These are phyloP conservation scores for Eucalyptus tenuipes DNA, from an alignment of 345 rosid species.

Conservation along the genomic window DNA sequence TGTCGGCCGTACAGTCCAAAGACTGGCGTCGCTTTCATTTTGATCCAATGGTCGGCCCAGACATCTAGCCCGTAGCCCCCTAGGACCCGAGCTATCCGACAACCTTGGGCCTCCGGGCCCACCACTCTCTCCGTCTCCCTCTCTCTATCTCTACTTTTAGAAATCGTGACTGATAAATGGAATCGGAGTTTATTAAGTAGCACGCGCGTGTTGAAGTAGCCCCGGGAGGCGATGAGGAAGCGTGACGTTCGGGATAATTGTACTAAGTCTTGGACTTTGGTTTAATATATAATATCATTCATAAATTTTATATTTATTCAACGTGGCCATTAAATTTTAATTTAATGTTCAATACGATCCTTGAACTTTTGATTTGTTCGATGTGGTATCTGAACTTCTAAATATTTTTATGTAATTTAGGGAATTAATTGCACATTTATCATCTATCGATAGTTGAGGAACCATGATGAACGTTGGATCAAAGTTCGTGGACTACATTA, in stretches of 20 bases:
- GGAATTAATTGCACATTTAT: no score
- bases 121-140: background rate
- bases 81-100: background rate
- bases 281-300: background rate
- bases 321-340: rapidly evolving
- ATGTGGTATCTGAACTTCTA: rapidly evolving
- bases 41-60: background rate
- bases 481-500: rapidly evolving
- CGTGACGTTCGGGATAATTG: background rate
- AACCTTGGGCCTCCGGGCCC: background rate
- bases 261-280: rapidly evolving
- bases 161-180: background rate
- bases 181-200: background rate
- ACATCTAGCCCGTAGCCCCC: background rate
- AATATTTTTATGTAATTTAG: no score
- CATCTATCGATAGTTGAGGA: no score
- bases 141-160: background rate
- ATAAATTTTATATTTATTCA: background rate
- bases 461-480: rapidly evolving
- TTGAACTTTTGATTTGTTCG: rapidly evolving
- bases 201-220: background rate
- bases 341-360: rapidly evolving
- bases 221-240: background rate
- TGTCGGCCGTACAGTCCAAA: background rate
- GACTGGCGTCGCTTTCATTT: background rate